Evolutionary conservation across 805 yeast genomes (phyloP).

Genomic region (Barnettozyma californica): DNA sequence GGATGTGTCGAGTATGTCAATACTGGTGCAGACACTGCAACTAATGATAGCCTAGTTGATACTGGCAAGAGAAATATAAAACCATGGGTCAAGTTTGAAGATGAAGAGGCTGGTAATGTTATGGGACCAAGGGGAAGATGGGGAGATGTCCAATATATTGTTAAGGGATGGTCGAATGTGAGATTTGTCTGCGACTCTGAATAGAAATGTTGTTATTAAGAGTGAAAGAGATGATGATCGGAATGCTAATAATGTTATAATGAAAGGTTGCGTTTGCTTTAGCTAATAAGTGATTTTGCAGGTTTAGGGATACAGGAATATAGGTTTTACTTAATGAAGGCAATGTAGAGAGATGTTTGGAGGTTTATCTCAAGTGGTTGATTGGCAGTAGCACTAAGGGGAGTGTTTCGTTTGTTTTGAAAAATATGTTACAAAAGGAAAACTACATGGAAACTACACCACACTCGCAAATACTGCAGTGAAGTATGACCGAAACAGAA

Average conservation of each 20-base stretch:
- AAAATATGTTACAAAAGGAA: not conserved
- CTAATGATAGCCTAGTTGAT: slow-evolving; percentile 14
- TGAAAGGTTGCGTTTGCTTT: not conserved
- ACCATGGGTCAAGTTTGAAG: slow-evolving; percentile 28
- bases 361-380: not conserved
- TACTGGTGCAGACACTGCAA: not conserved
- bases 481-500: slow-evolving; percentile 4
- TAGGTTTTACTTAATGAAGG: not conserved
- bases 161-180: slow-evolving; percentile 26
- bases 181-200: slow-evolving; percentile 18
- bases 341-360: not conserved
- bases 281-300: not conserved
- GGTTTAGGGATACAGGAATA: not conserved
- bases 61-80: slow-evolving; percentile 13
- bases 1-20: slow-evolving; percentile 5
- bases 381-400: too few species aligned
- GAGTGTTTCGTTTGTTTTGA: too few species aligned
- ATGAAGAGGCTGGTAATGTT: slow-evolving; percentile 9
- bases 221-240: not conserved
- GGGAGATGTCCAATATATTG: slow-evolving; percentile 22
- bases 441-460: too few species aligned
- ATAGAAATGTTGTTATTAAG: not conserved
- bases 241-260: not conserved
- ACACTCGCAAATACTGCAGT: not conserved
- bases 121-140: slow-evolving; percentile 4